Evolutionary conservation across 371 early-diverging fungal genomes (phyloP).

Genomic region (Nosema muscidifuracis): DNA sequence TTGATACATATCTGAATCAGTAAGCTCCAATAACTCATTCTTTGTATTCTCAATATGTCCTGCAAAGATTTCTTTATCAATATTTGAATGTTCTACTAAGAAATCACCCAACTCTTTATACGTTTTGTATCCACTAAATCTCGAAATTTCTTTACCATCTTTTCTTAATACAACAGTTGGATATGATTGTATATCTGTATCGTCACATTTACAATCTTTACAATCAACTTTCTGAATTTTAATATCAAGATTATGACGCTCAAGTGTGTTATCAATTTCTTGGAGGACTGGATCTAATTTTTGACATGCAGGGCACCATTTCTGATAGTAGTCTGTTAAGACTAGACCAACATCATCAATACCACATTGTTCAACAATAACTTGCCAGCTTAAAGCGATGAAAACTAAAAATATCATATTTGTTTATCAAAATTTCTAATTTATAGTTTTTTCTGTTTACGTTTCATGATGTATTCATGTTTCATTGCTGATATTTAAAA

Average conservation of each 20-base stretch:
- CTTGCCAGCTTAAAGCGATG: background rate
- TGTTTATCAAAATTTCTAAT: background rate
- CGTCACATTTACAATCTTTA: slow-evolving; percentile 50
- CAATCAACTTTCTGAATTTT: slow-evolving; percentile 56
- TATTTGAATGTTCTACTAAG: slow-evolving; percentile 14
- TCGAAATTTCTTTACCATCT: slow-evolving; percentile 42
- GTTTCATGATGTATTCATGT: background rate
- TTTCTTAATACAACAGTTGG: slow-evolving; percentile 60
- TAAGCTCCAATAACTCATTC: slow-evolving; percentile 42
- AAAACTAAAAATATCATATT: background rate
- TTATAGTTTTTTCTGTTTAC: background rate
- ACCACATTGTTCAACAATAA: slow-evolving; percentile 19
- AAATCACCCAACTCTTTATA: slow-evolving; percentile 46
- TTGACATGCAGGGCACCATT: slow-evolving; percentile 38
- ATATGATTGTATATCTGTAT: slow-evolving; percentile 45
- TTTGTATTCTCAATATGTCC: slow-evolving; percentile 14
- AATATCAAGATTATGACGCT: slow-evolving; percentile 34
- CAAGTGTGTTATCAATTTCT: slow-evolving; percentile 48
- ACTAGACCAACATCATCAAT: slow-evolving; percentile 6
- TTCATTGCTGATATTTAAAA: too few relatives aligned
- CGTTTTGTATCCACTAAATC: slow-evolving; percentile 39
- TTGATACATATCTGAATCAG: slow-evolving; percentile 58
- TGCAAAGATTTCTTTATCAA: slow-evolving; percentile 45
- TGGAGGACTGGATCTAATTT: slow-evolving; percentile 47
- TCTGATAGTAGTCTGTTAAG: slow-evolving; percentile 25